These are phyloP conservation scores for Rubia peregrina DNA, from an alignment of 305 asterid species.

Conservation along the genomic window DNA sequence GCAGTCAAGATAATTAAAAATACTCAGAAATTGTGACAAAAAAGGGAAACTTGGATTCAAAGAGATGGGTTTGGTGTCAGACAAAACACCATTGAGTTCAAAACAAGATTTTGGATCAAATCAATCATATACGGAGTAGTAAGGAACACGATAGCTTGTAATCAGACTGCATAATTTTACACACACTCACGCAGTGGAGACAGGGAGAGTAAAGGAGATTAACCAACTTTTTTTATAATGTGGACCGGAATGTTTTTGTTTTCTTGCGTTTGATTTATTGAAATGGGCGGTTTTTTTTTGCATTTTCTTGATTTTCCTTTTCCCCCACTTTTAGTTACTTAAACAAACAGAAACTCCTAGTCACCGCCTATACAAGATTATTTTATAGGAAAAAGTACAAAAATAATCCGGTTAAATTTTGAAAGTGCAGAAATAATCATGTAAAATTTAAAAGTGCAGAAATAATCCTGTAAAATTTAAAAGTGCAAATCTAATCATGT, in stretches of 20 bases:
- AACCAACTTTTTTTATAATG: not conserved
- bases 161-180: slow-evolving; percentile 6
- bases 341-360: too few relatives aligned
- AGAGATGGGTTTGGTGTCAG: slow-evolving; percentile 54
- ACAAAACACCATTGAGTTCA: slow-evolving; percentile 19
- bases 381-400: too few relatives aligned
- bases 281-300: slow-evolving; percentile 14
- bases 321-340: not conserved
- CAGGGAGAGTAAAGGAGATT: not conserved
- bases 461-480: too few relatives aligned
- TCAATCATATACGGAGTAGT: slow-evolving; percentile 11
- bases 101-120: slow-evolving; percentile 16
- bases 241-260: slow-evolving; percentile 9
- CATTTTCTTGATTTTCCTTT: not conserved
- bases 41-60: slow-evolving; percentile 62
- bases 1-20: not conserved
- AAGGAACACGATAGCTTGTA: not conserved
- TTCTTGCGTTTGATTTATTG: slow-evolving; percentile 9
- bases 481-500: too few relatives aligned
- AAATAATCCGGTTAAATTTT: too few relatives aligned
- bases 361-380: too few relatives aligned
- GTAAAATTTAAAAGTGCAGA: too few relatives aligned
- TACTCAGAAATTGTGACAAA: not conserved
- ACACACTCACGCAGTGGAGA: not conserved
- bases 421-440: too few relatives aligned